Conservation (phyloP, 805 yeast species). For the Allodekkera sacchari region DNA sequence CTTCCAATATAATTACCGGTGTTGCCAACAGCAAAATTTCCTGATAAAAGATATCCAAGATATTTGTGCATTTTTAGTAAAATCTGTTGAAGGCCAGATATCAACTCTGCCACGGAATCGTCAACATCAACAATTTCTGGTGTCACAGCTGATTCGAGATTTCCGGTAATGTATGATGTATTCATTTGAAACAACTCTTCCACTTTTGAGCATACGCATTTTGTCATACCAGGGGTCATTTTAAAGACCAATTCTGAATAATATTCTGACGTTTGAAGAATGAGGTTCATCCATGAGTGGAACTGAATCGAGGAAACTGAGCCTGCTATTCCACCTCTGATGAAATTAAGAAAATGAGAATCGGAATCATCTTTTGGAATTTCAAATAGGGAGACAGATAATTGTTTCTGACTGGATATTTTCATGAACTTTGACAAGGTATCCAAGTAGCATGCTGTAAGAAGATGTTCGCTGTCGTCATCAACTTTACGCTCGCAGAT, state of each 20-base stretch:
- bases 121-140: slow-evolving; percentile 16
- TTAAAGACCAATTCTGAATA: slow-evolving; percentile 20
- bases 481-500: slow-evolving; percentile 8
- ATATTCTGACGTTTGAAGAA: slow-evolving; percentile 14
- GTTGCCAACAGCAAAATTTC: slow-evolving; percentile 9
- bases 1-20: slow-evolving; percentile 6
- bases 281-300: slow-evolving; percentile 20
- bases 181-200: slow-evolving; percentile 15
- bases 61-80: slow-evolving; percentile 51
- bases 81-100: slow-evolving; percentile 59
- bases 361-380: slow-evolving; percentile 3
- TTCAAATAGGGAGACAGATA: slow-evolving; percentile 11
- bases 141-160: slow-evolving; percentile 11
- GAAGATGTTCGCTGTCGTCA: slow-evolving; percentile 7
- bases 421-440: slow-evolving; percentile 17
- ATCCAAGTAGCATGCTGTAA: slow-evolving; percentile 15
- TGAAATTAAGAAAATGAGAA: slow-evolving; percentile 17
- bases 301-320: slow-evolving; percentile 16
- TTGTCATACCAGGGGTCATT: slow-evolving; percentile 15
- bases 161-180: slow-evolving; percentile 7
- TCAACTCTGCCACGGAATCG: slow-evolving; percentile 36
- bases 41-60: slow-evolving; percentile 20
- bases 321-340: slow-evolving; percentile 17
- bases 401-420: slow-evolving; percentile 15
- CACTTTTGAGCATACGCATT: slow-evolving; percentile 21